Evolutionary conservation across 495 filamentous ascomycete genomes (phyloP), one percentile per base, ranked within the genome.

Genomic region (Penicillium subrubescens): DNA sequence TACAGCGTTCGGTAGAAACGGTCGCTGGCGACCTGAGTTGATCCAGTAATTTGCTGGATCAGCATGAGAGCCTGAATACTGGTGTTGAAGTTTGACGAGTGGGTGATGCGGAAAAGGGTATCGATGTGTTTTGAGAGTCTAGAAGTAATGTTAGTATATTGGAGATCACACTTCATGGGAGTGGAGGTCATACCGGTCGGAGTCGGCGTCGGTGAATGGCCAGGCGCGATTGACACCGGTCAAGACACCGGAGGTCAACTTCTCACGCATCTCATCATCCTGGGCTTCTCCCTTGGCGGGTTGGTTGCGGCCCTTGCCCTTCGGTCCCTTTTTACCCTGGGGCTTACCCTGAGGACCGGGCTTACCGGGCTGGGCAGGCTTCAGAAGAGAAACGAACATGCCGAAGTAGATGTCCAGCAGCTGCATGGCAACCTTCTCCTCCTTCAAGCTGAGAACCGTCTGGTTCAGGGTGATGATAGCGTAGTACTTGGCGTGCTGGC

Each of bases 81-180:
- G 8, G 96, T 99, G 79, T 97, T 98, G 82, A 99, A 98, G 73
- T 98, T 99, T 14, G 95, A 92, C 0, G 95, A 97, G 75, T 99
- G 94, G 0, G 95, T 96, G 65, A 99, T 94, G 67, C 87, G 86
- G 83, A 97, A 99, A 34, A 99, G 81, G 4, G 93, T 96, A 72
- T 97, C 91, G 62, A 98, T 85, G 65, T 98, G 94, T 61, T 89
- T 89, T 65, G 94, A 90, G 60, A 97, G 84, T 34, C 85, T 87
- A 57, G n/a, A 71, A 23, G 51, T 60, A 57, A 66, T 8, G 34
- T 75, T 52, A 73, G 77, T 64, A 68, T 48, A 34, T 64, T 68
- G 44, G 12, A 29, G 17, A n/a, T 27, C 8, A 12, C 37, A 27
- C 14, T 50, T 29, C 15, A 35, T 21, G n/a, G 50, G 50, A 11